These are phyloP conservation scores for Aphanomyces cochlioides DNA, from an alignment of 352 stramenopile species.

Conservation along the genomic window DNA sequence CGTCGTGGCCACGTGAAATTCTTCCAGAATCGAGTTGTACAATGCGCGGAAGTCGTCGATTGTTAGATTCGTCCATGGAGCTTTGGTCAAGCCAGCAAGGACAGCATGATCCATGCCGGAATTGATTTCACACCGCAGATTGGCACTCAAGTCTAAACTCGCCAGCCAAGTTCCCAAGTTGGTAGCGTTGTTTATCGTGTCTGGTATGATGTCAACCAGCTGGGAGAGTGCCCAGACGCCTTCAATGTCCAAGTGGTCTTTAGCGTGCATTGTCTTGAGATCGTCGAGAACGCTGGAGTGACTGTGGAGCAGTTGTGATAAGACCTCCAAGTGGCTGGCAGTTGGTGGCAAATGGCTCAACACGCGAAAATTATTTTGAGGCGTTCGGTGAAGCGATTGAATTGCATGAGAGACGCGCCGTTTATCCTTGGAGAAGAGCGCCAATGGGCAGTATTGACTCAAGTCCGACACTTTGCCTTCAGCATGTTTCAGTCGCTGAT, in stretches of 20 bases:
- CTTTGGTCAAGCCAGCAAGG: slow-evolving; percentile 24
- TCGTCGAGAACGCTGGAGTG: slow-evolving; percentile 71
- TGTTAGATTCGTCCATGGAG: slow-evolving; percentile 35
- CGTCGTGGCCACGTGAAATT: slow-evolving; percentile 78
- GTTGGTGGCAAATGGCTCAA: slow-evolving; percentile 53
- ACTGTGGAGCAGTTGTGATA: slow-evolving; percentile 63
- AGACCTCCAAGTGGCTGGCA: slow-evolving; percentile 64
- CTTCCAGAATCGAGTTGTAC: slow-evolving; percentile 59
- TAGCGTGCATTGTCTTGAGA: slow-evolving; percentile 75
- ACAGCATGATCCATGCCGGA: slow-evolving; percentile 1
- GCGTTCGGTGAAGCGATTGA: slow-evolving; percentile 62
- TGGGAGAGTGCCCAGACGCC: slow-evolving; percentile 27
- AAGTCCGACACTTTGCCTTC: slow-evolving; percentile 73
- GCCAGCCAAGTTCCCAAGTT: background rate
- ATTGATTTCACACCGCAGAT: no score
- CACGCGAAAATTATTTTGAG: slow-evolving; percentile 89
- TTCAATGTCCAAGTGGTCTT: slow-evolving; percentile 80
- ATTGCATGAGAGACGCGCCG: slow-evolving; percentile 56
- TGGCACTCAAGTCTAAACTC: background rate
- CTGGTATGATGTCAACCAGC: background rate
- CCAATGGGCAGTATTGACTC: slow-evolving; percentile 78
- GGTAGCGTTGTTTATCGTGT: background rate
- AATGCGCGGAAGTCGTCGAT: slow-evolving; percentile 47
- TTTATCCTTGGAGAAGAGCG: slow-evolving; percentile 71
- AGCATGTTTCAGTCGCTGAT: slow-evolving; percentile 80